Percentiles rank a stretch among this genome's conserved stretches.
phyloP scores from a whole-genome alignment of 805 yeast genomes.

The Naumovozyma baii region DNA sequence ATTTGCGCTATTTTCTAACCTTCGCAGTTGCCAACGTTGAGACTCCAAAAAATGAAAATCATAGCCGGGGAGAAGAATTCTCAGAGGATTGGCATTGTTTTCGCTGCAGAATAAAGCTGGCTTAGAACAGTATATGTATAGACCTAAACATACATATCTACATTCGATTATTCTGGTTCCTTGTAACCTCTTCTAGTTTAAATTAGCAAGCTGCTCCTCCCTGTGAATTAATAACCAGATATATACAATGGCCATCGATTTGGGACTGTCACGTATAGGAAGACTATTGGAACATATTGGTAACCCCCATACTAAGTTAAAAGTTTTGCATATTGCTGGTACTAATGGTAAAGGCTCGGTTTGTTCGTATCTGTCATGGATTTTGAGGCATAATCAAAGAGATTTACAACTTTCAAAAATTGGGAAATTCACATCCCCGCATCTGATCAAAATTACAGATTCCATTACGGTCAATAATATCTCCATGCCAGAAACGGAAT shows the following conservation, averaged over 20 bases:
- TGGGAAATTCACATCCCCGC: conserved; percentile 89
- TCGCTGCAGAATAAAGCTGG: too few species aligned
- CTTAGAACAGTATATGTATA: too few species aligned
- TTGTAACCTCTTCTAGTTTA: not conserved
- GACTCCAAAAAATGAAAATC: not conserved
- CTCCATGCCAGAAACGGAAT: conserved; percentile 42
- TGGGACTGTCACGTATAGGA: conserved; percentile 47
- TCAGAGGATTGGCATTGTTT: too few species aligned
- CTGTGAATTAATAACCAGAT: not conserved
- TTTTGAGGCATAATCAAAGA: conserved; percentile 38
- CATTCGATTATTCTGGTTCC: not conserved
- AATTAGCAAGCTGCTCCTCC: not conserved
- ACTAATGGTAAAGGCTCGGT: conserved; percentile 96
- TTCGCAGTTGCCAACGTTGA: not conserved
- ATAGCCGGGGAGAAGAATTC: not conserved
- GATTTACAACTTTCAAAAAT: conserved; percentile 19
- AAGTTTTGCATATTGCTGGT: conserved; percentile 86
- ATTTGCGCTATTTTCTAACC: not conserved
- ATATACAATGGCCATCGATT: conserved; percentile 40
- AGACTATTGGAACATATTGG: conserved; percentile 44
- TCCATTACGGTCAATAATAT: conserved; percentile 57
- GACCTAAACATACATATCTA: not conserved
- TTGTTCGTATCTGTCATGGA: conserved; percentile 67
- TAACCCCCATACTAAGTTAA: conserved; percentile 55
- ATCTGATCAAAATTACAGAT: conserved; percentile 63